A percentile compares a stretch with the other conserved stretches of the same genome.
phyloP scores from a whole-genome alignment of 306 rosid genomes.

The Cotoneaster glaucophyllus region DNA sequence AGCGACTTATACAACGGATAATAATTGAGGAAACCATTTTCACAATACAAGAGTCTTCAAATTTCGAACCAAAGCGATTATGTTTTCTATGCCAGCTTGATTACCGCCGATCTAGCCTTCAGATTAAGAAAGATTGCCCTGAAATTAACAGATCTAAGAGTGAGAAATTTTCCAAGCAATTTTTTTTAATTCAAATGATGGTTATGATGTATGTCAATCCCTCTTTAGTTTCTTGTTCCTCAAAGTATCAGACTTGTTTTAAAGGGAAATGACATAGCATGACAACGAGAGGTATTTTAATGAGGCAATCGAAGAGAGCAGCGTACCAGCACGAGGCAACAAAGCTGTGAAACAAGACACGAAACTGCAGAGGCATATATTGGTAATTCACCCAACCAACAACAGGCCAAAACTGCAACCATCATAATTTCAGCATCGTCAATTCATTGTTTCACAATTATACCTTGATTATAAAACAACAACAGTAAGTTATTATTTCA shows the following conservation, averaged over 20 bases:
- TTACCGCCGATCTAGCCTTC: slow-evolving; percentile 68
- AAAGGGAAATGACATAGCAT: not conserved
- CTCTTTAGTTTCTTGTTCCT: too few relatives aligned
- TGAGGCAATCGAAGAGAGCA: not conserved
- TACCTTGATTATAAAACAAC: not conserved
- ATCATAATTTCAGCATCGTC: slow-evolving; percentile 6
- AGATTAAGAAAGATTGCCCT: slow-evolving; percentile 87
- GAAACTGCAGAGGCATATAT: slow-evolving; percentile 77
- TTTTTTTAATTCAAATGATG: too few relatives aligned
- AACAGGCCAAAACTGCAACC: slow-evolving; percentile 83
- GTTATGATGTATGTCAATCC: too few relatives aligned
- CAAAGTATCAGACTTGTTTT: too few relatives aligned
- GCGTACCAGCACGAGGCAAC: slow-evolving; percentile 77
- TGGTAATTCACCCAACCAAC: slow-evolving; percentile 95
- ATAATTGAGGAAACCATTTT: not conserved
- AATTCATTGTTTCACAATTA: slow-evolving; percentile 1
- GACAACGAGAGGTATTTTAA: not conserved
- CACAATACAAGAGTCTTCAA: not conserved
- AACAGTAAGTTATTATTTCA: not conserved
- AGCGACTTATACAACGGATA: not conserved
- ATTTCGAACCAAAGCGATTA: not conserved
- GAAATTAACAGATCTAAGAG: slow-evolving; percentile 19
- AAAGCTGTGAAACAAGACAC: slow-evolving; percentile 73
- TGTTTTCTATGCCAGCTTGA: slow-evolving; percentile 47
- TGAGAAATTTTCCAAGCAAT: not conserved